A percentile compares a stretch with the other conserved stretches of the same genome.
These are phyloP conservation scores for Backusella sp. DNA, from an alignment of 192 early-diverging fungal genomes.

Conservation along the genomic window DNA sequence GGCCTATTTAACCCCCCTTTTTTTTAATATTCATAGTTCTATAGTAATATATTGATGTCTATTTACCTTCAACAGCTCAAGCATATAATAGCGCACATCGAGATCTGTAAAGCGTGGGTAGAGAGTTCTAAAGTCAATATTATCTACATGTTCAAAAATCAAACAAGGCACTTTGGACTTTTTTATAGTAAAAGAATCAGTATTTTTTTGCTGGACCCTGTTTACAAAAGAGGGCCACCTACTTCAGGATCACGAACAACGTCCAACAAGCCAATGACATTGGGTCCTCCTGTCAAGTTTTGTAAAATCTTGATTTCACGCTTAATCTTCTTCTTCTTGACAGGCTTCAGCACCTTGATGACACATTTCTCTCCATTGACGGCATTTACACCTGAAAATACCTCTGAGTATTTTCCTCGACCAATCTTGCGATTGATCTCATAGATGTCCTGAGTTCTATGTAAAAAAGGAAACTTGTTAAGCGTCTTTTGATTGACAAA, in stretches of 20 bases:
- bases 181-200: too few species aligned
- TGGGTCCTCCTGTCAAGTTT: conserved; percentile 92
- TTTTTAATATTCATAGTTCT: neutral
- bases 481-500: neutral
- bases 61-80: conserved; percentile 86
- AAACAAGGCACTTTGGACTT: conserved; percentile 95
- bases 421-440: conserved; percentile 97
- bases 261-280: conserved; percentile 90
- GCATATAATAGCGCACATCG: conserved; percentile 97
- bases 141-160: conserved; percentile 96
- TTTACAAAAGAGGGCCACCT: neutral
- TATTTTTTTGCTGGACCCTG: neutral
- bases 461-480: neutral
- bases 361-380: conserved; percentile 84
- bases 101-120: conserved; percentile 95
- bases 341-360: conserved; percentile 99
- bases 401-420: conserved; percentile 98
- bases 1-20: conserved; percentile 50
- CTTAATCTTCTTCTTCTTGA: conserved; percentile 99
- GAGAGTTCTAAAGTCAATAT: conserved; percentile 94
- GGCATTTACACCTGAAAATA: conserved; percentile 95
- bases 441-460: conserved; percentile 89
- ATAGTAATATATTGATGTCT: neutral
- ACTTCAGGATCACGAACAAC: conserved; percentile 94
- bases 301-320: conserved; percentile 99